Conservation (phyloP, 2,329 filamentous ascomycete species). For the Verticillium longisporum region DNA sequence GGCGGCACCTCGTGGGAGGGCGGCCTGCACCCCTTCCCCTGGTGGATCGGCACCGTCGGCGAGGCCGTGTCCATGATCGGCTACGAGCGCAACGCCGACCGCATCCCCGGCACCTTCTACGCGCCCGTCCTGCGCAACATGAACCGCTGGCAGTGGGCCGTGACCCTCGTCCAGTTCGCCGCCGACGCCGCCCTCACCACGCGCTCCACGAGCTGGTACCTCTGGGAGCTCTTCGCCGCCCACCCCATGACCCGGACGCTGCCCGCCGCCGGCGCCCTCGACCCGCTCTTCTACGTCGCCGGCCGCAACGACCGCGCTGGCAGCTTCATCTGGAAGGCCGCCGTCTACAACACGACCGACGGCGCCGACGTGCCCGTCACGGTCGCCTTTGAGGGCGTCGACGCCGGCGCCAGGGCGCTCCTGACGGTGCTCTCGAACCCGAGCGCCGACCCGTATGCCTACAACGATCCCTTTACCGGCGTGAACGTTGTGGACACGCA, state of each 20-base stretch:
- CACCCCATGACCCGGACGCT: conserved; percentile 39
- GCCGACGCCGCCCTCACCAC: conserved; percentile 41
- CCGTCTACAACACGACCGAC: conserved; percentile 45
- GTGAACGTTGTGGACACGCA: conserved; percentile 42
- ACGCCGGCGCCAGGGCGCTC: conserved; percentile 28
- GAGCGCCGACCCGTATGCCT: conserved; percentile 29
- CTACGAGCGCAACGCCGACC: conserved; percentile 57
- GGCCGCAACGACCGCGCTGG: conserved; percentile 34
- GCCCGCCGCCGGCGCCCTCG: conserved; percentile 31
- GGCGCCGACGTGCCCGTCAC: conserved; percentile 35
- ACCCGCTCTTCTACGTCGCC: conserved; percentile 43
- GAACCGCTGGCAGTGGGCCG: conserved; percentile 43
- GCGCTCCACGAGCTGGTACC: conserved; percentile 41
- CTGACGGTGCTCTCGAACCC: conserved; percentile 39
- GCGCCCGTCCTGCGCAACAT: conserved; percentile 41
- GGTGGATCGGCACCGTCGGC: conserved; percentile 54
- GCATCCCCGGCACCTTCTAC: conserved; percentile 47
- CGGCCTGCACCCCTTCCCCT: conserved; percentile 39
- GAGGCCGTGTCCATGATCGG: conserved; percentile 61
- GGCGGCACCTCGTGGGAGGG: conserved; percentile 41
- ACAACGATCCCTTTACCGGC: conserved; percentile 35
- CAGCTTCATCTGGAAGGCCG: conserved; percentile 41
- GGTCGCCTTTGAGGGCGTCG: conserved; percentile 36
- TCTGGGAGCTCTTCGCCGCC: conserved; percentile 41
- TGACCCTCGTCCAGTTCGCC: conserved; percentile 43